Percentiles rank a stretch among this genome's conserved stretches.
Conservation (phyloP, 2,329 filamentous ascomycete species). For the Phaeophleospora eucalypticola region DNA sequence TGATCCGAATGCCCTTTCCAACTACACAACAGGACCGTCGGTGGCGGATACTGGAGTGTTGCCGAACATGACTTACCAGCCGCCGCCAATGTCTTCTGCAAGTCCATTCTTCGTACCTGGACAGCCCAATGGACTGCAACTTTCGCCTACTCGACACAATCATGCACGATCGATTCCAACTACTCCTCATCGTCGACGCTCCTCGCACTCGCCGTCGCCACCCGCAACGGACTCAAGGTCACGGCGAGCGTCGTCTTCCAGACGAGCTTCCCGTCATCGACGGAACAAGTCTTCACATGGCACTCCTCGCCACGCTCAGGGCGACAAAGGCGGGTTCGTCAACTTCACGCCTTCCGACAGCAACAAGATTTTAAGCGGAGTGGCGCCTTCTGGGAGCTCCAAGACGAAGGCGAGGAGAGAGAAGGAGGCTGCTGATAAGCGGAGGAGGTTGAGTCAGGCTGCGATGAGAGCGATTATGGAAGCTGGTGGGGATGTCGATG, state of each 20-base stretch:
- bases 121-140: slow-evolving; percentile 24
- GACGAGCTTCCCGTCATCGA: slow-evolving; percentile 23
- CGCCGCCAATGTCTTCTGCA: slow-evolving; percentile 9
- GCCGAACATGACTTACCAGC: slow-evolving; percentile 12
- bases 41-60: slow-evolving; percentile 8
- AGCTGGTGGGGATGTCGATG: slow-evolving; percentile 61
- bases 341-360: slow-evolving; percentile 85
- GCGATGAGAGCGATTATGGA: slow-evolving; percentile 65
- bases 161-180: slow-evolving; percentile 11
- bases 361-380: slow-evolving; percentile 74
- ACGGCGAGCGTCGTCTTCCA: slow-evolving; percentile 18
- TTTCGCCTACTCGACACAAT: slow-evolving; percentile 11
- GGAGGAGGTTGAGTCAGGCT: slow-evolving; percentile 63
- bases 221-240: slow-evolving; percentile 24
- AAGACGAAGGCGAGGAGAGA: slow-evolving; percentile 95
- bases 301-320: slow-evolving; percentile 27
- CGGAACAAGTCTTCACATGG: slow-evolving; percentile 28
- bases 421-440: slow-evolving; percentile 76
- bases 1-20: slow-evolving; percentile 27
- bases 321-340: slow-evolving; percentile 62
- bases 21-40: slow-evolving; percentile 12
- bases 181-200: slow-evolving; percentile 20
- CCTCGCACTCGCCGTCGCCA: slow-evolving; percentile 24
- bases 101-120: slow-evolving; percentile 21
- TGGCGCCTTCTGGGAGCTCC: slow-evolving; percentile 82